Conservation (phyloP, 2,329 filamentous ascomycete species). For the Pseudocercospora macadamiae region DNA sequence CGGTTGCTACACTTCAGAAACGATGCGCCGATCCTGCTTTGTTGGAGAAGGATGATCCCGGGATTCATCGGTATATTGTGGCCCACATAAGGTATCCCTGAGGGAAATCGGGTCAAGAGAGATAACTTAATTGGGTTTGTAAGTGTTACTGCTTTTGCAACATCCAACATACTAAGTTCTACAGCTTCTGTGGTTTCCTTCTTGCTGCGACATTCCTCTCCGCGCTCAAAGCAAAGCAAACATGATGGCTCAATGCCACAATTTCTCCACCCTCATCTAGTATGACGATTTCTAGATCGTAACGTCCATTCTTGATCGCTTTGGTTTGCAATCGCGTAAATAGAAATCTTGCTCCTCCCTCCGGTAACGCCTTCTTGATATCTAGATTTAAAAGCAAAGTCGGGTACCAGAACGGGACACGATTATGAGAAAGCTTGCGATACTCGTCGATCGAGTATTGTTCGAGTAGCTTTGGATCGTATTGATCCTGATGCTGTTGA, state of each 20-base stretch:
- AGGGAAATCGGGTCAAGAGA: no score
- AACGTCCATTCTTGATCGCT: conserved; percentile 68
- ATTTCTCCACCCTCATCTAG: conserved; percentile 66
- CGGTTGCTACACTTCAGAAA: no score
- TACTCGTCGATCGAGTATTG: conserved; percentile 25
- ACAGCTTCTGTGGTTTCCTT: conserved; percentile 22
- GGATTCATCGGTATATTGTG: no score
- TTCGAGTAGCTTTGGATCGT: conserved; percentile 33
- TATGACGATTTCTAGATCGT: conserved; percentile 73
- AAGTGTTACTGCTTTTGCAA: no score
- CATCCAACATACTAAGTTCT: not conserved
- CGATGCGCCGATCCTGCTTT: no score
- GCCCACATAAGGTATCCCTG: no score
- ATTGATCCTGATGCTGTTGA: conserved; percentile 33
- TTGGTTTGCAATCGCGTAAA: conserved; percentile 68
- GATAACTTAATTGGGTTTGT: no score
- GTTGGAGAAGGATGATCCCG: no score
- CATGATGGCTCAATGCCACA: conserved; percentile 69
- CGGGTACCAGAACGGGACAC: conserved; percentile 68
- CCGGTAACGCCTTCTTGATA: conserved; percentile 71
- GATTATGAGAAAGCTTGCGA: conserved; percentile 33
- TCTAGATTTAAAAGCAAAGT: conserved; percentile 77
- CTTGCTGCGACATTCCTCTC: conserved; percentile 64
- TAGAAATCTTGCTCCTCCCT: conserved; percentile 72
- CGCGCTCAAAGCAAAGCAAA: conserved; percentile 65